A percentile compares a stretch with the other conserved stretches of the same genome.
phyloP scores from a whole-genome alignment of 768 basidiomycete species.

The Kwoniella heveanensis region DNA sequence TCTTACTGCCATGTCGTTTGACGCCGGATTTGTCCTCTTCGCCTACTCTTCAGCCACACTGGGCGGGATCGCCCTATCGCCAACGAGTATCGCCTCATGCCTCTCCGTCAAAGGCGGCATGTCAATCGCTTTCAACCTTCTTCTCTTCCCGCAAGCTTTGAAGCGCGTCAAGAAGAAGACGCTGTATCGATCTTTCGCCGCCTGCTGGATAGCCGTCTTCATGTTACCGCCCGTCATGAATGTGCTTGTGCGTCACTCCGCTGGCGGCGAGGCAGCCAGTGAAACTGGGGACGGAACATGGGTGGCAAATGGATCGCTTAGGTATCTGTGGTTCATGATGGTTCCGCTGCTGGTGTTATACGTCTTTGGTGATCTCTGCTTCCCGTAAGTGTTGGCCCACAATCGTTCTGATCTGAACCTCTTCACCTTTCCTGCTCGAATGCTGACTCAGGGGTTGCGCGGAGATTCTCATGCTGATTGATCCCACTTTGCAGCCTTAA shows the following conservation, averaged over 20 bases:
- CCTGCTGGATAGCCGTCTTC: conserved; percentile 24
- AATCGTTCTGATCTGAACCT: no score
- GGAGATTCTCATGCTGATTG: background rate
- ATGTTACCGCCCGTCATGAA: conserved; percentile 31
- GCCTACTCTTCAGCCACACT: conserved; percentile 24
- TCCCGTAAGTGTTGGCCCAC: conserved; percentile 26
- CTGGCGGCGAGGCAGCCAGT: no score
- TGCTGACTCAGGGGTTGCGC: no score
- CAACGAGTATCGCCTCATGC: conserved; percentile 19
- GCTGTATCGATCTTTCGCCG: conserved; percentile 19
- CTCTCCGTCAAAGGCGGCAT: conserved; percentile 7
- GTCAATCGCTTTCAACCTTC: conserved; percentile 23
- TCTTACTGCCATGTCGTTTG: conserved; percentile 30
- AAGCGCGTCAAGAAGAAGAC: conserved; percentile 2
- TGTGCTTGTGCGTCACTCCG: conserved; percentile 8
- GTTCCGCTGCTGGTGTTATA: conserved; percentile 27
- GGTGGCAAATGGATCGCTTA: conserved; percentile 23
- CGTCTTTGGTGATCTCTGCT: conserved; percentile 28
- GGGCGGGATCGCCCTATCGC: conserved; percentile 24
- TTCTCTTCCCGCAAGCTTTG: conserved; percentile 25
- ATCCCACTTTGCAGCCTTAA: conserved; percentile 11
- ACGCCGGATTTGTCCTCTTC: conserved; percentile 34
- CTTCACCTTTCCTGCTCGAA: no score
- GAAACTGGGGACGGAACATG: background rate
- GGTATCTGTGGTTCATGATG: conserved; percentile 27